Base-by-base conservation (phyloP, 1,284 basidiomycete genomes). In the Gomphus bonarii region DNA sequence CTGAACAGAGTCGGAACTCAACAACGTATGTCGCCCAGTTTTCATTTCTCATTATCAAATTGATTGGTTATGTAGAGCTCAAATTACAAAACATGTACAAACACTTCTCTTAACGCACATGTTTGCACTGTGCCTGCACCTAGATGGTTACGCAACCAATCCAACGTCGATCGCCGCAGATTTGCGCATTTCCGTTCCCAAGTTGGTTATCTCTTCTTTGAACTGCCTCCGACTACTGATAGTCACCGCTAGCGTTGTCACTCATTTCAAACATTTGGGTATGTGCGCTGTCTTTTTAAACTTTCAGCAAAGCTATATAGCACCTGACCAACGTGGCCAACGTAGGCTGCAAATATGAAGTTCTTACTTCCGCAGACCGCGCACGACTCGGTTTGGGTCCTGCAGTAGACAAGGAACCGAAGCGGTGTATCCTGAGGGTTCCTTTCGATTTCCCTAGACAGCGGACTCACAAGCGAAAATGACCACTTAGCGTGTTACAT, bases 361-460 rank as follows among this genome's bases (percentile, higher is more conserved):
- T 79, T 36, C 70, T 88, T 12, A 72, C 73, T 1, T 72, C 79
- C 11, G 73, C 75, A 8, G 87, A 94, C 61, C 76, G 88, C 18
- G 81, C 81, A 61, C 74, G 76, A 60, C 72, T 86, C 43, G 87
- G 88, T 7, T 66, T 88, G 12, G 55, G 55, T 8, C 77, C 83
- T 0, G 80, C 84, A 56, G 73, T 69, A 50, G 79, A 79, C 0
- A 78, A 74, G 31, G 74, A 77, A 43, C 75, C 72, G 42, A 88
- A 85, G 64, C 77, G 84, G 57, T 91, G 90, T 0, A 72, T 85
- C 0, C 74, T 95, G 54, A 80, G 73, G 54, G 78, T 82, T 1
- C 92, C 92, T 1, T 74, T 94, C 6, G 76, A 79, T 61, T 95
- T 93, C 71, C 91, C 91, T 1, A 87, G 86, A 66, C 71, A 57